Evolutionary conservation across 352 stramenopile genomes (phyloP).

Genomic region (Pythium monospermum): DNA sequence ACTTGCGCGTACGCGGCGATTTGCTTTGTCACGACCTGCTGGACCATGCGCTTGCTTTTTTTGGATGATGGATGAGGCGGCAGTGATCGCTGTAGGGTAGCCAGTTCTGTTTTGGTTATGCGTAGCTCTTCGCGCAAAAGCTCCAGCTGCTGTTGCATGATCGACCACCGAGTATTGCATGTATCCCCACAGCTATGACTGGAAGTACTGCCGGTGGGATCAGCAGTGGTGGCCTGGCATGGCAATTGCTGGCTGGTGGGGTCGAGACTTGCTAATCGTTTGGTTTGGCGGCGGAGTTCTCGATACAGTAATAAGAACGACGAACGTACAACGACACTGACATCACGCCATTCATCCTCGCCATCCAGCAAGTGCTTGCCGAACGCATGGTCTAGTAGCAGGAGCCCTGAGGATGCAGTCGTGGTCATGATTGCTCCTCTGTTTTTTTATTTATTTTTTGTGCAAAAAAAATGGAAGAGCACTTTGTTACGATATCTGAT

Average conservation of each 20-base stretch:
- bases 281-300: slow-evolving; percentile 29
- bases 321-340: slow-evolving; percentile 44
- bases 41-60: background rate
- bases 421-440: background rate
- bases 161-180: too few relatives aligned
- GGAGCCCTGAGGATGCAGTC: background rate
- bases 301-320: slow-evolving; percentile 49
- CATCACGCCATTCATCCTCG: slow-evolving; percentile 37
- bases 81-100: background rate
- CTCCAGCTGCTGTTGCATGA: background rate
- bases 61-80: background rate
- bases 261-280: slow-evolving; percentile 9
- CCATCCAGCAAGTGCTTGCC: slow-evolving; percentile 28
- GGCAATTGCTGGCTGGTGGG: background rate
- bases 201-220: too few relatives aligned
- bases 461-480: background rate
- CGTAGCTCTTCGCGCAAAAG: background rate
- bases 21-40: background rate
- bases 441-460: background rate
- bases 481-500: background rate
- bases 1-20: background rate
- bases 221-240: too few relatives aligned
- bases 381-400: slow-evolving; percentile 37
- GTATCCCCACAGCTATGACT: too few relatives aligned
- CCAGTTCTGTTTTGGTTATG: background rate